A percentile compares a stretch with the other conserved stretches of the same genome.
These are phyloP conservation scores for Cladosporium sp. DNA, from an alignment of 2,329 filamentous ascomycete species.

Conservation along the genomic window DNA sequence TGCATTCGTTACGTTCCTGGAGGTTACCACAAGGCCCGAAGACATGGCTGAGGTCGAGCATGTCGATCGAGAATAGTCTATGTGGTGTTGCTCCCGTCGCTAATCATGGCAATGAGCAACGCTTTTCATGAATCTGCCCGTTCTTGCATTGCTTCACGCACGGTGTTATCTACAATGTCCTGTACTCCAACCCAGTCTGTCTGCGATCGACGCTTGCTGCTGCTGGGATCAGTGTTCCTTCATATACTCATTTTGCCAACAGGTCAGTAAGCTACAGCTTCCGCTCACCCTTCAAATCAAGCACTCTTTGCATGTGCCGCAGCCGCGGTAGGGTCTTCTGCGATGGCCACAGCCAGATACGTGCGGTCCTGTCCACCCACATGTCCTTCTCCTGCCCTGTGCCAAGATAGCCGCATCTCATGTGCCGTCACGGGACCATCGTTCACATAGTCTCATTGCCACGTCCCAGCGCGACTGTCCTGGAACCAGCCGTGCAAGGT, in stretches of 20 bases:
- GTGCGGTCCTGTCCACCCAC: not conserved
- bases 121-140: not conserved
- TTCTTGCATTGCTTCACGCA: not conserved
- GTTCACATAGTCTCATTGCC: not conserved
- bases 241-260: no score
- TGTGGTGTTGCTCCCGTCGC: not conserved
- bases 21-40: not conserved
- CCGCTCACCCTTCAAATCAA: not conserved
- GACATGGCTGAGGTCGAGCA: not conserved
- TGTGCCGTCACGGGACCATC: not conserved
- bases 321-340: not conserved
- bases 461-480: not conserved
- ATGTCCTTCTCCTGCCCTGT: not conserved
- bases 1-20: not conserved
- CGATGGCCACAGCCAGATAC: not conserved
- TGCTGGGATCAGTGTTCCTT: no score
- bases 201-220: no score
- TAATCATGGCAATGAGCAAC: not conserved
- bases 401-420: not conserved
- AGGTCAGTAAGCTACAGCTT: not conserved
- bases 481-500: not conserved
- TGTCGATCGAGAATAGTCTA: not conserved
- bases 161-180: not conserved
- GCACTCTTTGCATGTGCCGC: not conserved
- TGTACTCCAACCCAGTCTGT: not conserved